Conservation (phyloP, 208 protist species). For the Tritrichomonas foetus region DNA sequence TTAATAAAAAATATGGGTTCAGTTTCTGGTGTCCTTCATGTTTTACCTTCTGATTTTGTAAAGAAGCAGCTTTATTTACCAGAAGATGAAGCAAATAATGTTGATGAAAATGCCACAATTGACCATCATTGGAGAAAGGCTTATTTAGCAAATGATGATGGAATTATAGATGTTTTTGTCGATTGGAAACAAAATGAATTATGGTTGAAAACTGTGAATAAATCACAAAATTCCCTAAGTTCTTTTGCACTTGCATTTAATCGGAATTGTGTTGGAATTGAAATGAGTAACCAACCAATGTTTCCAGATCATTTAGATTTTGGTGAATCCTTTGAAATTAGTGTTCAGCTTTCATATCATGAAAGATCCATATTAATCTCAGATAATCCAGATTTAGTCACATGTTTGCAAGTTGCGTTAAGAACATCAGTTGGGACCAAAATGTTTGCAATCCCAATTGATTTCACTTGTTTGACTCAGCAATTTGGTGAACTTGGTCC, state of each 20-base stretch:
- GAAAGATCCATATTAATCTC: no score
- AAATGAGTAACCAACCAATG: no score
- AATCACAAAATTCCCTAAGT: background rate
- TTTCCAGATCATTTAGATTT: background rate
- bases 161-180: background rate
- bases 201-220: background rate
- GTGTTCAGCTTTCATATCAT: background rate
- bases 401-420: background rate
- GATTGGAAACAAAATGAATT: background rate
- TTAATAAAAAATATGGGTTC: conserved; percentile 20
- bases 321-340: background rate
- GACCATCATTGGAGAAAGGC: background rate
- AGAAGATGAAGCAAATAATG: background rate
- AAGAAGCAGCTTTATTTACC: background rate
- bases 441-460: background rate
- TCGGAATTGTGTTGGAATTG: background rate
- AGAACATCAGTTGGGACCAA: background rate
- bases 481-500: no score
- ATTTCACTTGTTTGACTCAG: no score
- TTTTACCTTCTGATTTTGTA: background rate
- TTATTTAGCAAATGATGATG: background rate
- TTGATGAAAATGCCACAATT: background rate
- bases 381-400: no score
- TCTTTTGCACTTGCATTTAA: background rate
- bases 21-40: background rate